A percentile compares a stretch with the other conserved stretches of the same genome.
These are phyloP conservation scores for Aethionema arabicum DNA, from an alignment of 345 rosid genomes.

Conservation along the genomic window DNA sequence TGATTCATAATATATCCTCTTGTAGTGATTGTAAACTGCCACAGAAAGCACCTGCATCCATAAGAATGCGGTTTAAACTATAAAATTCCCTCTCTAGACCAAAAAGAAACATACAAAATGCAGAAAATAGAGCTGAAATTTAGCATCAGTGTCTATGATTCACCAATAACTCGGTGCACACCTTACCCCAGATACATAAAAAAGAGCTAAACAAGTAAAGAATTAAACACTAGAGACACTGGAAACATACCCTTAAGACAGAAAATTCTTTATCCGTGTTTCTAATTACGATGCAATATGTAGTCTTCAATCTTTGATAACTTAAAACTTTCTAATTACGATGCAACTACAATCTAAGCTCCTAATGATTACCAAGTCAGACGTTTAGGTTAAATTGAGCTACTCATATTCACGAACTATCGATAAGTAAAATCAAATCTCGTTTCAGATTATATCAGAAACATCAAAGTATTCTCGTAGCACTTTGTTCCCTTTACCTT, in stretches of 20 bases:
- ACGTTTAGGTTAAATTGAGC: background rate
- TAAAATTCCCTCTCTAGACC: background rate
- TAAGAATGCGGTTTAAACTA: background rate
- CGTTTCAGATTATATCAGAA: background rate
- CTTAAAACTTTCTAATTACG: background rate
- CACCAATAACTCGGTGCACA: background rate
- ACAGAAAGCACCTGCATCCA: constrained; percentile 86
- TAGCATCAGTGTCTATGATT: background rate
- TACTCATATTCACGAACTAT: background rate
- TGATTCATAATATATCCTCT: constrained; percentile 78
- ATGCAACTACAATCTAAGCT: constrained; percentile 5
- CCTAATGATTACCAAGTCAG: background rate
- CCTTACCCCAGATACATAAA: background rate
- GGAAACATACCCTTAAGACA: background rate
- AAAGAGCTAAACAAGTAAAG: background rate
- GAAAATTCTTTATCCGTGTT: background rate
- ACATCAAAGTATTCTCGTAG: background rate
- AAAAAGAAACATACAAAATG: background rate
- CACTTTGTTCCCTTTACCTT: constrained; percentile 52
- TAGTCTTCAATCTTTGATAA: background rate
- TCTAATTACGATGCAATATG: background rate
- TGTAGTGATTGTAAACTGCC: constrained; percentile 97
- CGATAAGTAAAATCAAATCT: background rate
- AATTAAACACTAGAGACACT: constrained; percentile 1
- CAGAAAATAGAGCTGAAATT: background rate